Evolutionary conservation across 106 monocot genomes (phyloP), one percentile per base, ranked within the genome.

Genomic region (Ottelia alismoides): DNA sequence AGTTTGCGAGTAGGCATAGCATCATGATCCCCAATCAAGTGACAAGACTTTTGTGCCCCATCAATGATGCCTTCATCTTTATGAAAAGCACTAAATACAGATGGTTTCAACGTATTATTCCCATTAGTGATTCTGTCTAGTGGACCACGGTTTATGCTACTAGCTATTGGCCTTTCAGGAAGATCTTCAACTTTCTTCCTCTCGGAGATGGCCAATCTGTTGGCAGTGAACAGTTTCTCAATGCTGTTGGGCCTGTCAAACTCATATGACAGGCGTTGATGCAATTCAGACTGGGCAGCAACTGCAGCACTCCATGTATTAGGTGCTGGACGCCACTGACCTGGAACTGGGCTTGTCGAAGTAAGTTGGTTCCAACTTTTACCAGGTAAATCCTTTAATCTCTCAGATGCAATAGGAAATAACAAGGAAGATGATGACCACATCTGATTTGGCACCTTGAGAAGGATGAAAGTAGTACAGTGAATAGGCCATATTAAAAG

Each of bases 201-300:
- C 25, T 85, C 47, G 65, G 66, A 10, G 25, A 53, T 23, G 57
- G 60, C 30, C 76, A 51, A 49, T 23, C 82, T 82, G 21, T 53
- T 32, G 28, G 70, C 72, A 63, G 83, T 55, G 25, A 81, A 54
- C 49, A 84, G 55, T 60, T 66, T 81, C 40, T 84, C 87, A 72
- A 50, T 30, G 52, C 40, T 58, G 46, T 49, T 60, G 17, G 58
- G 68, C 35, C 89, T 68, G 57, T 89, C 96, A 65, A 89, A 88
- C 71, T 98, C 96, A 74, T 67, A 84, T 25, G 88, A 73, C n/a
- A 98, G 52, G 7, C 96, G 78, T 45, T 84, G 88, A 57, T 85
- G 88, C 52, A 89, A 74, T 45, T 98, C 89, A 31, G 94, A 78
- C 68, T 84, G 93, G 4, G 71, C 47, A 49, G 68, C 73, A 17